Evolutionary conservation across 345 rosid genomes (phyloP), one percentile per base, ranked within the genome.

Genomic region (Populus euphratica): DNA sequence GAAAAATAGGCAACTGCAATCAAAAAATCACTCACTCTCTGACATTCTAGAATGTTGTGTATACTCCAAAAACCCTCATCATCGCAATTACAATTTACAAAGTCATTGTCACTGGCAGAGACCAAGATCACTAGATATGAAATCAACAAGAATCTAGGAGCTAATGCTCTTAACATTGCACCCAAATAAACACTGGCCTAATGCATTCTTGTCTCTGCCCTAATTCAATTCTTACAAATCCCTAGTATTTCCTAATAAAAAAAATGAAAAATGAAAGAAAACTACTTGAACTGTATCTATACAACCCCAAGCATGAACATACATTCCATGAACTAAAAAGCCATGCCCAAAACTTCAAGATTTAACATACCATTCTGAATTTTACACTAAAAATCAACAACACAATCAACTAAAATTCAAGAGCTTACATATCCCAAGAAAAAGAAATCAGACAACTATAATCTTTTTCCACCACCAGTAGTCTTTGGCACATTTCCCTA

Each of bases 1-100:
- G 99, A 95, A 83, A 95, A 93, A 82, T 95, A 93, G 0, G 99
- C 99, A 70, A 92, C 85, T 12, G 93, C 97, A 76, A 95, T 95
- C 67, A 95, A 77, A 82, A 91, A 84, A 90, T 95, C 99, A 83
- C 99, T 95, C 77, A 93, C 96, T 85, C 83, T 91, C 69, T 95
- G 98, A 67, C 96, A 90, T 82, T 93, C 97, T n/a, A 91, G 68
- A 83, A 93, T 90, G 47, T 77, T 87, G 27, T 88, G 93, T 8
- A 92, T 75, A 49, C 87, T 88, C 88, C 92, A 90, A 14, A 81
- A 82, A 0, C 97, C 92, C 83, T 95, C 97, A 61, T 95, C 98
- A 44, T 95, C 99, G 70, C 99, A 95, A 78, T 90, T 91, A 78
- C 98, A 93, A 81, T 74, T 81, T 65, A 63, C 81, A 78, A 78